Evolutionary conservation across 2,329 filamentous ascomycete species (phyloP).

Genomic region (Pestalotiopsis sp.): DNA sequence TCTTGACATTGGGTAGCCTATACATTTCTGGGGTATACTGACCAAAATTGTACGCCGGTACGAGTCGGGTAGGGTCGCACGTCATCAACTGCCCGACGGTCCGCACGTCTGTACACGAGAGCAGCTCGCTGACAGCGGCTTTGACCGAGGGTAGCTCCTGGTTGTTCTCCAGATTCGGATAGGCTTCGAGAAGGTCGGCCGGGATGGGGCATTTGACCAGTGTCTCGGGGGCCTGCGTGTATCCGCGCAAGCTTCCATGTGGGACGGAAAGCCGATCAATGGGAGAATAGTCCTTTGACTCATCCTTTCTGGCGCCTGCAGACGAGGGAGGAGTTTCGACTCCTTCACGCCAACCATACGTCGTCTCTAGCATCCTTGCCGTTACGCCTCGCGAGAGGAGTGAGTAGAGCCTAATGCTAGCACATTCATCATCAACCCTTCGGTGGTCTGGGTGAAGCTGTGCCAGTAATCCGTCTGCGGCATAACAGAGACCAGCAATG

Average conservation of each 20-base stretch:
- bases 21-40: background rate
- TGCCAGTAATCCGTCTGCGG: background rate
- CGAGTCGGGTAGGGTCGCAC: too few species aligned
- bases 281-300: too few species aligned
- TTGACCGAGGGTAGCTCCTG: background rate
- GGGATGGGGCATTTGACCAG: background rate
- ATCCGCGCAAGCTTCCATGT: too few species aligned
- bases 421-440: background rate
- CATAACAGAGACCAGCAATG: background rate
- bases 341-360: background rate
- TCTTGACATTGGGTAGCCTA: background rate
- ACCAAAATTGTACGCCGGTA: background rate
- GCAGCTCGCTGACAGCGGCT: background rate
- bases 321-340: background rate
- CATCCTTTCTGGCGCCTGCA: too few species aligned
- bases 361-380: background rate
- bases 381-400: background rate
- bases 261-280: too few species aligned
- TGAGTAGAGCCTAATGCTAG: background rate
- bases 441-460: background rate
- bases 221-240: too few species aligned
- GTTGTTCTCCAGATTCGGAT: background rate
- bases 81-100: background rate
- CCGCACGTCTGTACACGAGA: background rate
- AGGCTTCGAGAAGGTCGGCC: background rate